Conservation (phyloP, 495 filamentous ascomycete species). For the Polyplosphaeria fusca region DNA sequence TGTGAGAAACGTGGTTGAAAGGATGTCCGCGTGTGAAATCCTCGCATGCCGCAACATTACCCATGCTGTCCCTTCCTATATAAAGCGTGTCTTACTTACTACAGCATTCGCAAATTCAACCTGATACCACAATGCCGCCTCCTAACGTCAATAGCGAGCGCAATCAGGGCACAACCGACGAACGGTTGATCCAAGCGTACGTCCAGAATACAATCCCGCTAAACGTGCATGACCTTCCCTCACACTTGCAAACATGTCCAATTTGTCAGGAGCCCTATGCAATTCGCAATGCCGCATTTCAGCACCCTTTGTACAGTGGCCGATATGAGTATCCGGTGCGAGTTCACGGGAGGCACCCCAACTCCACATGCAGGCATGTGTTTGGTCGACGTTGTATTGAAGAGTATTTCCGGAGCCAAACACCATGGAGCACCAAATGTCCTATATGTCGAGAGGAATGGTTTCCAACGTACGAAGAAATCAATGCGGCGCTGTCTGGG, state of each 20-base stretch:
- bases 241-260: neutral
- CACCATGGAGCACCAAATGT: neutral
- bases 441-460: neutral
- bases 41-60: no score
- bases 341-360: neutral
- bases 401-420: neutral
- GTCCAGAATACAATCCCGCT: no score
- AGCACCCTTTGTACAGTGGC: neutral
- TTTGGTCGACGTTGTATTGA: neutral
- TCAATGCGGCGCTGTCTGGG: neutral
- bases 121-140: no score
- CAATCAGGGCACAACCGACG: no score
- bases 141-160: no score
- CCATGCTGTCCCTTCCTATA: no score
- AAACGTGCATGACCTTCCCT: no score
- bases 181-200: no score
- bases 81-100: no score
- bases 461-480: neutral
- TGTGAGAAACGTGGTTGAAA: no score
- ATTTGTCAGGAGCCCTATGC: constrained; percentile 3
- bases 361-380: neutral
- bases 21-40: no score
- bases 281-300: neutral
- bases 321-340: neutral
- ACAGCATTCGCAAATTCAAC: no score